Percentiles rank a stretch among this genome's conserved stretches.
Conservation (phyloP, 495 filamentous ascomycete genomes). For the Hamigera avellanea region DNA sequence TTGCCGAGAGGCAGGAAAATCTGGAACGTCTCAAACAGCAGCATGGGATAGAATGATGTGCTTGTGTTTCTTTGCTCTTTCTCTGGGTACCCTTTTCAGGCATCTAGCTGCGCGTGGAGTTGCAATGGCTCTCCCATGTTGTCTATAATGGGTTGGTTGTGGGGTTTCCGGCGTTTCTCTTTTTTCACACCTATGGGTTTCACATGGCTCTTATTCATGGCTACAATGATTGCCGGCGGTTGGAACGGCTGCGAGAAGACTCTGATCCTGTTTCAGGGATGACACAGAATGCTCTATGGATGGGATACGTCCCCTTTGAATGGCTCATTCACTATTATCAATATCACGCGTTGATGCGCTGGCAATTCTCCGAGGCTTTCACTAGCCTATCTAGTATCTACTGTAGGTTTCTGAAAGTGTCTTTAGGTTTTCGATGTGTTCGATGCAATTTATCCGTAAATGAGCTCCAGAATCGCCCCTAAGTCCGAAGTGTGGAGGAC, state of each 20-base stretch:
- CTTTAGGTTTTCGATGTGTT: too few species aligned
- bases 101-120: conserved; percentile 27
- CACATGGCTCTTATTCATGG: neutral
- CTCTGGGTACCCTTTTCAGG: conserved; percentile 27
- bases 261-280: neutral
- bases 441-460: too few species aligned
- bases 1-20: conserved; percentile 88
- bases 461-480: too few species aligned
- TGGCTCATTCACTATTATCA: neutral
- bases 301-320: neutral
- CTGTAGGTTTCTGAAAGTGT: too few species aligned
- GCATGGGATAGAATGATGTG: conserved; percentile 90
- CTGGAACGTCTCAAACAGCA: conserved; percentile 96
- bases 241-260: neutral
- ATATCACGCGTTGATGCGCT: too few species aligned
- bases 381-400: too few species aligned
- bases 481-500: too few species aligned
- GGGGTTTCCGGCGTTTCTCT: conserved; percentile 33
- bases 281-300: neutral
- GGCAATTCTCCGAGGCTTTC: too few species aligned
- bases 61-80: conserved; percentile 19
- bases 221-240: neutral
- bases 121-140: conserved; percentile 21
- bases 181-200: conserved; percentile 13
- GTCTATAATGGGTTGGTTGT: conserved; percentile 28